These are phyloP conservation scores for Steccherinum ochraceum DNA, from an alignment of 768 basidiomycete species.

Conservation along the genomic window DNA sequence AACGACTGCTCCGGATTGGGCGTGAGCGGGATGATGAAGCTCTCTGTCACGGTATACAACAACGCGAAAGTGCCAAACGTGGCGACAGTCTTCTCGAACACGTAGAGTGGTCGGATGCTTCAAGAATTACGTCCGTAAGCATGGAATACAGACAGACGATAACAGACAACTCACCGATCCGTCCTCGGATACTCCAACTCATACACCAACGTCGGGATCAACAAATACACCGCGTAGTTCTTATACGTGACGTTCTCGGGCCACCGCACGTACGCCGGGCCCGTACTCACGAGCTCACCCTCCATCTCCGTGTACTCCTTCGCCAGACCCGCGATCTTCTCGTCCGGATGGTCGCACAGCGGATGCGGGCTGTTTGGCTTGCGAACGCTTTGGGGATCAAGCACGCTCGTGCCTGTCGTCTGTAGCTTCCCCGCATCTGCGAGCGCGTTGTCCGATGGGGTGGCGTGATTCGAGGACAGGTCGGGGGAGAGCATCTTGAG, in stretches of 20 bases:
- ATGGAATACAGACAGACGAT: no score
- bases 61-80: constrained; percentile 95
- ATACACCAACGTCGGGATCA: constrained; percentile 91
- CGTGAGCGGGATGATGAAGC: constrained; percentile 83
- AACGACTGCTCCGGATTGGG: constrained; percentile 67
- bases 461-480: background rate
- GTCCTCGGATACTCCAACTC: constrained; percentile 96
- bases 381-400: constrained; percentile 12
- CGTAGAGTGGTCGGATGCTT: constrained; percentile 72
- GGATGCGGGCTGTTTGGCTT: constrained; percentile 31
- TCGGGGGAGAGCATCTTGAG: background rate
- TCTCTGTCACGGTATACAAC: constrained; percentile 90
- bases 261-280: constrained; percentile 65
- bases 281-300: constrained; percentile 67
- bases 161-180: constrained; percentile 45
- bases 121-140: no score
- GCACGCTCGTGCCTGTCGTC: constrained; percentile 16
- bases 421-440: background rate
- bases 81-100: constrained; percentile 66
- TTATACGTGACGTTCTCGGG: constrained; percentile 78
- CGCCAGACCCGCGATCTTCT: constrained; percentile 60
- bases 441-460: background rate
- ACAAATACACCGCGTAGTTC: constrained; percentile 80
- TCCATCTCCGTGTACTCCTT: constrained; percentile 71
- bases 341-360: constrained; percentile 61